Base-by-base conservation (phyloP, 495 filamentous ascomycete species). In the Penicillium mononematosum region DNA sequence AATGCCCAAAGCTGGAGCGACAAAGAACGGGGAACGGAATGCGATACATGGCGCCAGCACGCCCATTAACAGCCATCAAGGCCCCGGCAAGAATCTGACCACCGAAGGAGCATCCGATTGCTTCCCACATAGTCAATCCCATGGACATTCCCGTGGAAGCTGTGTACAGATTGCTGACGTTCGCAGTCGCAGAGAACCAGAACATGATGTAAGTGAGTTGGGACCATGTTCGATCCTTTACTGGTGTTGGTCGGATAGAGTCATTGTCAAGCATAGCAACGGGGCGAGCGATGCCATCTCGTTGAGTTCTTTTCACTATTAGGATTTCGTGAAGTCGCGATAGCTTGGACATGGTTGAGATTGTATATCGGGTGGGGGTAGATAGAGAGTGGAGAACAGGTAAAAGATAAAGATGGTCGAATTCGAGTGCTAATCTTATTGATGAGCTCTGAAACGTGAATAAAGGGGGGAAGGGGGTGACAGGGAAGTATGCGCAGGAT, bases 131-230 rank as follows among this genome's bases (percentile, higher is more conserved):
- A 17, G 64, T 70, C 22, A 75, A 53, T 2, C 70, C 70, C 45
- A 72, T 54, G 27, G 72, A 61, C 58, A 71, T 61, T 9, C 70
- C 72, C 24, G 68, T 70, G 16, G 68, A 68, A n/a, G 69, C 65
- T 12, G 69, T 62, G 51, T 74, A 74, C 49, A 70, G 61, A 32
- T 73, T 72, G 48, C 69, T 73, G 20, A 75, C 70, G 20, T 72
- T 75, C 24, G 70, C 70, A n/a, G 66, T 70, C 9, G 72, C 72
- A 8, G 72, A 73, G 52, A 71, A 75, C 72, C 72, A 75, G 50
- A 75, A 75, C 22, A 66, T 59, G 12, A 73, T 61, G 44, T 75
- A 75, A 2, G 72, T 73, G 56, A 70, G 60, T n/a, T 67, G 64
- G 20, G 62, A 62, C 72, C 72, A 75, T 38, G 70, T 73, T 24